A percentile compares a stretch with the other conserved stretches of the same genome.
Evolutionary conservation across 192 early-diverging fungal genomes (phyloP).

Genomic region (Lobosporangium transversale): DNA sequence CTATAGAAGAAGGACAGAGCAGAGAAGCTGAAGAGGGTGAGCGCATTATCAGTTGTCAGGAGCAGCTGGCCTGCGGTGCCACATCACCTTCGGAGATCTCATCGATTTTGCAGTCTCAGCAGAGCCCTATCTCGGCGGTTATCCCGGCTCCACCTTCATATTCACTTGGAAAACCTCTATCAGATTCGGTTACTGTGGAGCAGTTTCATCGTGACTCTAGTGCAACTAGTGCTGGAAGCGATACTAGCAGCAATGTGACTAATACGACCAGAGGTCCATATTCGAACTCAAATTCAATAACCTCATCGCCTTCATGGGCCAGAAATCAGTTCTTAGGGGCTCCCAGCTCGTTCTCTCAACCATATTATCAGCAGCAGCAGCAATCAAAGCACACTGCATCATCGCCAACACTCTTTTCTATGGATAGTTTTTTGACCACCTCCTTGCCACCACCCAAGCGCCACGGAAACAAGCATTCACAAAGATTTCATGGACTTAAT

Average conservation of each 20-base stretch:
- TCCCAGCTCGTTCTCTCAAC: too few species aligned
- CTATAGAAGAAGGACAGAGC: neutral
- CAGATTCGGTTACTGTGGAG: neutral
- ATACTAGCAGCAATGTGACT: neutral
- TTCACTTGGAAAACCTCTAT: neutral
- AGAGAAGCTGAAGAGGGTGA: neutral
- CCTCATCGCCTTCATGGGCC: neutral
- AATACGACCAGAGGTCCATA: neutral
- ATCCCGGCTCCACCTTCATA: neutral
- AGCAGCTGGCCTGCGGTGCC: conserved; percentile 16
- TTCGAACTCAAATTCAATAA: neutral
- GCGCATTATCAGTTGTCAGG: conserved; percentile 34
- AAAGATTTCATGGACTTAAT: neutral
- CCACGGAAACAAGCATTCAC: neutral
- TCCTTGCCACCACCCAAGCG: conserved; percentile 40
- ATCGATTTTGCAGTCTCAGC: neutral
- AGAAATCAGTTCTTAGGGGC: neutral
- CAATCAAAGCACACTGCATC: neutral
- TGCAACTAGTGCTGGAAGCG: neutral
- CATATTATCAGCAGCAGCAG: too few species aligned
- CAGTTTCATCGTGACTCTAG: neutral
- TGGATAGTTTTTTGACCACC: conserved; percentile 1
- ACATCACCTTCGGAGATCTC: neutral
- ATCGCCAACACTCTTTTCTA: too few species aligned
- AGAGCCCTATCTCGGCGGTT: conserved; percentile 34